Conservation (phyloP, 169 alveolate genomes). For the Hammondia hammondi region DNA sequence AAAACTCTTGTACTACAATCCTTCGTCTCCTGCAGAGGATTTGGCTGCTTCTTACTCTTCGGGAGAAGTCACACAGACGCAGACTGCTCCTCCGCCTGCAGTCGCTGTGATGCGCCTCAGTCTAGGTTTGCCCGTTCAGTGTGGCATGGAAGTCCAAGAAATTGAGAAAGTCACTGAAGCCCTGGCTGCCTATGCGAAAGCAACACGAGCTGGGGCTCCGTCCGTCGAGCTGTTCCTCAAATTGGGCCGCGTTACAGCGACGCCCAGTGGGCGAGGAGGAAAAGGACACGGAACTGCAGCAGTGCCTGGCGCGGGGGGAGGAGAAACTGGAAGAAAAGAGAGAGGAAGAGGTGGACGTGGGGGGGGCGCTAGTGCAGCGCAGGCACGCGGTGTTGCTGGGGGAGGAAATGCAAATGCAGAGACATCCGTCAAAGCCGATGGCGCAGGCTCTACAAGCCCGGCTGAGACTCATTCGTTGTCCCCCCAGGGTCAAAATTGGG, state of each 20-base stretch:
- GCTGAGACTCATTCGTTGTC: constrained; percentile 30
- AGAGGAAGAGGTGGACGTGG: background rate
- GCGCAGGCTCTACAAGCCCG: background rate
- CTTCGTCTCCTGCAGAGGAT: constrained; percentile 33
- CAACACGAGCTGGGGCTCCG: constrained; percentile 49
- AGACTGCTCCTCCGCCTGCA: background rate
- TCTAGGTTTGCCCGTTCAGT: constrained; percentile 62
- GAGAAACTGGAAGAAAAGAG: constrained; percentile 3
- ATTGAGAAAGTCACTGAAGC: constrained; percentile 59
- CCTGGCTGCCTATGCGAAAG: constrained; percentile 44
- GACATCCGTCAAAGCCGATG: background rate
- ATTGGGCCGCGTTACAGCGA: background rate
- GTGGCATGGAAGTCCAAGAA: constrained; percentile 60
- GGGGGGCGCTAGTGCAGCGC: background rate
- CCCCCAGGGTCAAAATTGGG: constrained; percentile 11
- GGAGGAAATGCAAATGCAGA: constrained; percentile 51
- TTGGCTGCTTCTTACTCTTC: background rate
- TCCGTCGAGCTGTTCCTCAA: constrained; percentile 28
- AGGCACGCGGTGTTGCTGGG: constrained; percentile 23
- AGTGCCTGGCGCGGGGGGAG: background rate
- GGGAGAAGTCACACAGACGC: background rate
- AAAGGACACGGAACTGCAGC: background rate
- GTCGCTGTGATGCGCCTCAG: constrained; percentile 60
- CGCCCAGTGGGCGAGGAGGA: background rate
- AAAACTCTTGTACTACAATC: constrained; percentile 60